Evolutionary conservation across 148 eudicot genomes (phyloP).

Genomic region (Silene conica): DNA sequence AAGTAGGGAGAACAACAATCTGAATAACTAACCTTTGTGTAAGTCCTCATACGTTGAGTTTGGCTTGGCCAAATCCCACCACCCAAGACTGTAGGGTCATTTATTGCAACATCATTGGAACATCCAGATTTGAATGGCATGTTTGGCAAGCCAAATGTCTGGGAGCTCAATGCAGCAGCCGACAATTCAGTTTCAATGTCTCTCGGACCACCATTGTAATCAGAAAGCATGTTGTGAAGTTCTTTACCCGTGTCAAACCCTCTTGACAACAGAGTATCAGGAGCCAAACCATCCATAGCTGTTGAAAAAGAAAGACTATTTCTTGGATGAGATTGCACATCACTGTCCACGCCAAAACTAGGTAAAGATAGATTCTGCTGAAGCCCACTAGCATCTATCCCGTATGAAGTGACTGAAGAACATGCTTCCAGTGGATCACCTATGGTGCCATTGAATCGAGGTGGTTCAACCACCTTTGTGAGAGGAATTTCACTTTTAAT

Average conservation of each 20-base stretch:
- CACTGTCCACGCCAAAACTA: constrained; percentile 55
- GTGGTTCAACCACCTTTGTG: constrained; percentile 54
- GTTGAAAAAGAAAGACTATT: constrained; percentile 50
- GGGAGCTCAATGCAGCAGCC: constrained; percentile 68
- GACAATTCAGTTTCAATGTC: constrained; percentile 80
- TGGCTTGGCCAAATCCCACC: constrained; percentile 79
- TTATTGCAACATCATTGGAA: constrained; percentile 60
- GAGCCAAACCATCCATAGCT: constrained; percentile 55
- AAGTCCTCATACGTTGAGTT: constrained; percentile 86
- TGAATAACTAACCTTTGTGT: constrained; percentile 64
- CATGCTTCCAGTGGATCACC: constrained; percentile 67
- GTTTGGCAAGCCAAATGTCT: constrained; percentile 72
- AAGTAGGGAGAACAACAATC: neutral
- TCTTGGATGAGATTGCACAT: constrained; percentile 71
- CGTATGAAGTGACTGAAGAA: constrained; percentile 78
- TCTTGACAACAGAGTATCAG: constrained; percentile 88
- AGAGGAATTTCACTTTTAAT: constrained; percentile 50
- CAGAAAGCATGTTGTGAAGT: constrained; percentile 66
- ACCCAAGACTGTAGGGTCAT: constrained; percentile 53
- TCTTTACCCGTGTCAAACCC: constrained; percentile 92
- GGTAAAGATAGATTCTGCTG: constrained; percentile 67
- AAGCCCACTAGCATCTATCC: constrained; percentile 68
- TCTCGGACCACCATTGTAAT: constrained; percentile 57
- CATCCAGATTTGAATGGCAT: constrained; percentile 73
- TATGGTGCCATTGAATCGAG: constrained; percentile 46